Evolutionary conservation across 1,284 basidiomycete species (phyloP).

Genomic region (Naganishia albida): DNA sequence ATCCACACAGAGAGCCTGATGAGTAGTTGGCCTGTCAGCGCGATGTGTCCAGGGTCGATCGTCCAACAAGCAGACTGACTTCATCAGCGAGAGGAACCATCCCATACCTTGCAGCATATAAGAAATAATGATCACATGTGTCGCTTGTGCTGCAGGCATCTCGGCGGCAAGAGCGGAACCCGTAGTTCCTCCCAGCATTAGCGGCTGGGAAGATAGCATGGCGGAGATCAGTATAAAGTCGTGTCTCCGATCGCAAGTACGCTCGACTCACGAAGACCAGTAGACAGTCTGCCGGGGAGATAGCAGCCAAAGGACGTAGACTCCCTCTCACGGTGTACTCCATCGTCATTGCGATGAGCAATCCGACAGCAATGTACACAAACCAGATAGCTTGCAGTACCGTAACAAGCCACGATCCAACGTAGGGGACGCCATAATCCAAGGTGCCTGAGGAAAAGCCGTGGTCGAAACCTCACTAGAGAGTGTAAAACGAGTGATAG

Average conservation of each 20-base stretch:
- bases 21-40: no score
- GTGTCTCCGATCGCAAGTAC: no score
- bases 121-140: slow-evolving; percentile 12
- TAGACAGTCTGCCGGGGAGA: slow-evolving; percentile 17
- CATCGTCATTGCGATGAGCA: slow-evolving; percentile 8
- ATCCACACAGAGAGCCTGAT: slow-evolving; percentile 20
- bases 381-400: slow-evolving; percentile 14
- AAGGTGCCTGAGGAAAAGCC: background rate
- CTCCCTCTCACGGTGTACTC: slow-evolving; percentile 21
- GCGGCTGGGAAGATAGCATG: background rate
- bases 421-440: slow-evolving; percentile 18
- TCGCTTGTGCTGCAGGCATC: slow-evolving; percentile 15
- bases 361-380: slow-evolving; percentile 6
- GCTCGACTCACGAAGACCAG: slow-evolving; percentile 23
- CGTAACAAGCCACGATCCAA: slow-evolving; percentile 11
- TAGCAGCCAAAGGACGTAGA: slow-evolving; percentile 3
- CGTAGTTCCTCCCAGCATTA: slow-evolving; percentile 23
- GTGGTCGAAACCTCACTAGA: background rate
- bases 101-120: slow-evolving; percentile 26
- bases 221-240: no score
- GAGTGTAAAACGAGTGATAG: background rate
- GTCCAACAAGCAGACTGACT: background rate
- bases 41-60: no score
- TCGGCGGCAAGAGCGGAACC: slow-evolving; percentile 8
- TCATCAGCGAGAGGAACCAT: slow-evolving; percentile 15